Conservation (phyloP, 2,329 filamentous ascomycete genomes). For the Proliferodiscus dingleyae region DNA sequence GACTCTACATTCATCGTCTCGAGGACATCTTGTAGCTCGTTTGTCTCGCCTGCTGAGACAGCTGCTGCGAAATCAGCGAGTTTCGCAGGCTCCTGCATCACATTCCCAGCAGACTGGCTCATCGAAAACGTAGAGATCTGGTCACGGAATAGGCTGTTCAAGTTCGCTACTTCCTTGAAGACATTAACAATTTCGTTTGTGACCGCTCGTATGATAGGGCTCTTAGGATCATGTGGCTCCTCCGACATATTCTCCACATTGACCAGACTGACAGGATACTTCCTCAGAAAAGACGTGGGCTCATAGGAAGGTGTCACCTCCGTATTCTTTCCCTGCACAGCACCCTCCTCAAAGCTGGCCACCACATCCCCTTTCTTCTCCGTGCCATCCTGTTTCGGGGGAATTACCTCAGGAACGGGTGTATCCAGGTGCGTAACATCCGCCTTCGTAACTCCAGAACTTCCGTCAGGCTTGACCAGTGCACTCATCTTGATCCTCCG, state of each 20-base stretch:
- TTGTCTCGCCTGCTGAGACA: constrained; percentile 88
- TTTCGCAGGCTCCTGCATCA: constrained; percentile 91
- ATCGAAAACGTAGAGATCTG: constrained; percentile 97
- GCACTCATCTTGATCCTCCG: constrained; percentile 87
- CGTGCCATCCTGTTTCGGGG: constrained; percentile 46
- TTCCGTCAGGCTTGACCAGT: constrained; percentile 60
- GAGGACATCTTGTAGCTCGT: constrained; percentile 87
- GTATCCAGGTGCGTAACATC: constrained; percentile 40
- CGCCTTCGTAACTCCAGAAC: constrained; percentile 38
- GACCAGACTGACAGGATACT: constrained; percentile 88
- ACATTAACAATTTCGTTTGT: constrained; percentile 98
- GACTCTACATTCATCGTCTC: constrained; percentile 88
- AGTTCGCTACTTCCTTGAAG: constrained; percentile 91
- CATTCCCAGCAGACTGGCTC: constrained; percentile 89
- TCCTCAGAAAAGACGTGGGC: constrained; percentile 84
- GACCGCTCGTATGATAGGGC: constrained; percentile 80
- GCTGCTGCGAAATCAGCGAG: constrained; percentile 95
- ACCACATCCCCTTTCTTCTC: constrained; percentile 89
- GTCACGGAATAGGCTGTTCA: constrained; percentile 93
- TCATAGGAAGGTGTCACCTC: constrained; percentile 64
- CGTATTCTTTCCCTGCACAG: constrained; percentile 48
- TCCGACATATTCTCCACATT: constrained; percentile 92
- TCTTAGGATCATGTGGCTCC: constrained; percentile 85
- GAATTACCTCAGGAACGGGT: constrained; percentile 56
- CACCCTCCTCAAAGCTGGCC: constrained; percentile 88